Conservation (phyloP, 1,284 basidiomycete species). For the Kwoniella shivajii region DNA sequence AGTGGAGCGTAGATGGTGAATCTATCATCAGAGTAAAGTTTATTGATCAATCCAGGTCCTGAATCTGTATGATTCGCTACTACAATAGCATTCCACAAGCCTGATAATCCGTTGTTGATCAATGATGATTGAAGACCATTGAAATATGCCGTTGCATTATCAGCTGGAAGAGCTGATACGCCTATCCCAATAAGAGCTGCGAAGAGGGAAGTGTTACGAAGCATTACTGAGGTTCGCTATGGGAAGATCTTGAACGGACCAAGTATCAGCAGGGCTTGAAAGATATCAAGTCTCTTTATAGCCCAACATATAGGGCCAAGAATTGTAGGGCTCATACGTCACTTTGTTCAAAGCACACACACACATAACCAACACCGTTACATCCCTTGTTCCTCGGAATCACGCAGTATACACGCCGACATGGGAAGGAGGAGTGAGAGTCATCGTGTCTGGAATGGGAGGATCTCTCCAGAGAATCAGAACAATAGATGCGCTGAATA, state of each 20-base stretch:
- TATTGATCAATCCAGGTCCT: conserved; percentile 14
- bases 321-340: too few species aligned
- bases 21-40: conserved; percentile 13
- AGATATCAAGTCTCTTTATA: too few species aligned
- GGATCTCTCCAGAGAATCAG: too few species aligned
- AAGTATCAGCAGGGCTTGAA: too few species aligned
- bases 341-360: too few species aligned
- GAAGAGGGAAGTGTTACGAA: background rate
- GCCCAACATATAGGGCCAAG: too few species aligned
- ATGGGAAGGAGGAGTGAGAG: too few species aligned
- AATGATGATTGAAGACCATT: conserved; percentile 15
- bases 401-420: background rate
- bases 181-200: background rate
- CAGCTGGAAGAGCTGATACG: background rate
- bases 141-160: conserved; percentile 16
- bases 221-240: too few species aligned
- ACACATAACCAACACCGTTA: too few species aligned
- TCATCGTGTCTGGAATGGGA: too few species aligned
- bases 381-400: conserved; percentile 5
- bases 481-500: too few species aligned
- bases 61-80: conserved; percentile 6
- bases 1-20: conserved; percentile 23
- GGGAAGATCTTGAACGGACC: too few species aligned
- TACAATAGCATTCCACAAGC: conserved; percentile 15
- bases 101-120: conserved; percentile 11